These are phyloP conservation scores for Drechslerella stenobrocha DNA, from an alignment of 2,329 filamentous ascomycete genomes.

Conservation along the genomic window DNA sequence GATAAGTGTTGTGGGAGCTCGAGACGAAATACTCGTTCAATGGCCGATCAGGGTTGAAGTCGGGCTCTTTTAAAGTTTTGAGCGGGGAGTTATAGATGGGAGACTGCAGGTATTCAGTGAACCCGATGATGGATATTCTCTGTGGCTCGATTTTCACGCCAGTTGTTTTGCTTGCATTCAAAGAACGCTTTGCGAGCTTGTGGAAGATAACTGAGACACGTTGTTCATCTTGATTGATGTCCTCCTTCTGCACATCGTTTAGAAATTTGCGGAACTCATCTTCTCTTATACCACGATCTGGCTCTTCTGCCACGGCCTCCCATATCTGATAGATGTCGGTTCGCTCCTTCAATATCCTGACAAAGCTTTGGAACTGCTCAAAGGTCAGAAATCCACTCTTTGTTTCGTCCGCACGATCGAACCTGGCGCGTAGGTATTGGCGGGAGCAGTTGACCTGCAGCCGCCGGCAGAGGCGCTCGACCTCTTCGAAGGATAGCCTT, in stretches of 20 bases:
- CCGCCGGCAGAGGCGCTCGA: conserved; percentile 81
- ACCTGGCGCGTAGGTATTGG: conserved; percentile 72
- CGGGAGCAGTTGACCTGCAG: conserved; percentile 89
- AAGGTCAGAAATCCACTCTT: conserved; percentile 72
- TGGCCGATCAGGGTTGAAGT: conserved; percentile 72
- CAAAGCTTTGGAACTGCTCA: conserved; percentile 78
- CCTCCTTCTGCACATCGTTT: conserved; percentile 71
- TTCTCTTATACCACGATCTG: conserved; percentile 68
- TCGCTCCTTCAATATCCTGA: conserved; percentile 78
- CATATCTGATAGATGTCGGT: conserved; percentile 79
- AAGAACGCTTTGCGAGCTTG: conserved; percentile 67
- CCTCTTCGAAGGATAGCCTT: conserved; percentile 73
- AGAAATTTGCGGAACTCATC: conserved; percentile 77
- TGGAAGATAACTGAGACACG: conserved; percentile 74
- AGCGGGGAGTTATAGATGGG: conserved; percentile 69
- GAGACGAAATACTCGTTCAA: conserved; percentile 98
- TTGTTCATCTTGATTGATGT: conserved; percentile 67
- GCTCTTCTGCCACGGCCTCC: conserved; percentile 63
- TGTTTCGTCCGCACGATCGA: conserved; percentile 70
- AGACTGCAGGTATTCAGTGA: conserved; percentile 74
- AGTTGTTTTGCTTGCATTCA: conserved; percentile 58
- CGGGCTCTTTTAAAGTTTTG: conserved; percentile 59
- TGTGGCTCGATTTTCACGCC: conserved; percentile 57
- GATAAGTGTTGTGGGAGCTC: conserved; percentile 97
- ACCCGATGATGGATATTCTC: conserved; percentile 75